Evolutionary conservation across 495 filamentous ascomycete genomes (phyloP).

Genomic region (Xylaria venustula): DNA sequence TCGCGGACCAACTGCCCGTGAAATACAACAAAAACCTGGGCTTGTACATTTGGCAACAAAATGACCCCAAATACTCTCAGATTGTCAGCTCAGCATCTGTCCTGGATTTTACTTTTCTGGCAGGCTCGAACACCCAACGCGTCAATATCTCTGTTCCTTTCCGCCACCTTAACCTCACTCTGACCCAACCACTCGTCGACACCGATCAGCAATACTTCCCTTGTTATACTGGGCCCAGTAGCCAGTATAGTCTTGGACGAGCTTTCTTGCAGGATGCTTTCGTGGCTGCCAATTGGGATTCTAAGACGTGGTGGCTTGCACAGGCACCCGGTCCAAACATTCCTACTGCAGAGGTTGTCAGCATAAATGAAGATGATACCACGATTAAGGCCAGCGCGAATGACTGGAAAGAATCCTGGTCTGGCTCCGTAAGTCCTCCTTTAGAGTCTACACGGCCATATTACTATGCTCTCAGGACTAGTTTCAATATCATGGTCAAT

Average conservation of each 20-base stretch:
- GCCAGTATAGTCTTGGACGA: conserved; percentile 44
- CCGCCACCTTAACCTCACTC: conserved; percentile 51
- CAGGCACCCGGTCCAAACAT: conserved; percentile 50
- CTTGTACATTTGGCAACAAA: conserved; percentile 53
- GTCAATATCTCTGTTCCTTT: conserved; percentile 55
- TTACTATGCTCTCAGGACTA: neutral
- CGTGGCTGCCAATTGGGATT: conserved; percentile 49
- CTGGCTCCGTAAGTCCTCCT: conserved; percentile 18
- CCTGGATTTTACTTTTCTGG: conserved; percentile 49
- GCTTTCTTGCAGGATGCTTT: conserved; percentile 60
- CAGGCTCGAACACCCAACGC: conserved; percentile 28
- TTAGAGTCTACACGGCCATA: neutral
- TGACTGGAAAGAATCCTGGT: conserved; percentile 39
- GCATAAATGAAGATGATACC: conserved; percentile 14
- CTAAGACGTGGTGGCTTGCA: conserved; percentile 47
- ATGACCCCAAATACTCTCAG: conserved; percentile 35
- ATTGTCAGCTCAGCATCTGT: conserved; percentile 49
- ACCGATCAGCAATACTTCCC: conserved; percentile 49
- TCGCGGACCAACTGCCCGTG: conserved; percentile 47
- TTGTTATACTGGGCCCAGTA: conserved; percentile 35
- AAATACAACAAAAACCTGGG: conserved; percentile 36
- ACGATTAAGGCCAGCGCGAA: conserved; percentile 27
- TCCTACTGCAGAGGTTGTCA: conserved; percentile 17
- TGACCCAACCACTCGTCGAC: conserved; percentile 46
- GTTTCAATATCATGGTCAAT: neutral